Percentiles rank a stretch among this genome's conserved stretches.
These are phyloP conservation scores for Pterulicium gracile DNA, from an alignment of 1,284 basidiomycete species.

Conservation along the genomic window DNA sequence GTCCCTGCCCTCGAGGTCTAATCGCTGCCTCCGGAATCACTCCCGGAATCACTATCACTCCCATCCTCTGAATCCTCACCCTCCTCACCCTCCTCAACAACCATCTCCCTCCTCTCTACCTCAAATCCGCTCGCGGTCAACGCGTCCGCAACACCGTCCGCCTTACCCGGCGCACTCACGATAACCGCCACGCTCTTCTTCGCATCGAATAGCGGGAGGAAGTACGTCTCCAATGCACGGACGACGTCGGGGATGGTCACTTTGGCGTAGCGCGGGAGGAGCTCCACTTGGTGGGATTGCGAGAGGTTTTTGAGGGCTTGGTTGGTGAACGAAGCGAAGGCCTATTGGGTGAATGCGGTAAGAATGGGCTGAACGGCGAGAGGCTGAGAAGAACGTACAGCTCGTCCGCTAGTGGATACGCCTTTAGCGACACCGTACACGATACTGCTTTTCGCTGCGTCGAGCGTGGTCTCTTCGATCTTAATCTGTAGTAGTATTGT, in stretches of 20 bases:
- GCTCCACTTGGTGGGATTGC: conserved; percentile 61
- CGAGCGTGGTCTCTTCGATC: conserved; percentile 76
- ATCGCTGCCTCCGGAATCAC: conserved; percentile 21
- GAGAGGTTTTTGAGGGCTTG: conserved; percentile 77
- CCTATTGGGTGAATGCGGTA: conserved; percentile 30
- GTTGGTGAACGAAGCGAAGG: conserved; percentile 73
- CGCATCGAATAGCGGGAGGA: conserved; percentile 82
- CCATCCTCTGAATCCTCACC: conserved; percentile 22
- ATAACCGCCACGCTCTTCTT: conserved; percentile 72
- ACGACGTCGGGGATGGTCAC: conserved; percentile 76
- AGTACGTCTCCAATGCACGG: conserved; percentile 58
- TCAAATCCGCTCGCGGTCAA: conserved; percentile 66
- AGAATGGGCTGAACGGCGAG: conserved; percentile 2
- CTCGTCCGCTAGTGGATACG: conserved; percentile 77
- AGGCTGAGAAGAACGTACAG: conserved; percentile 42
- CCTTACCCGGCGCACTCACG: conserved; percentile 75
- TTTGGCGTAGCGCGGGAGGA: conserved; percentile 69
- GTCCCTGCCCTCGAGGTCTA: no score
- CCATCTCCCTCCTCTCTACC: conserved; percentile 64
- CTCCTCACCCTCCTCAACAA: conserved; percentile 35
- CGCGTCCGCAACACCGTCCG: conserved; percentile 59
- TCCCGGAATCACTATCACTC: conserved; percentile 24
- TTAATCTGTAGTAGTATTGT: conserved; percentile 44
- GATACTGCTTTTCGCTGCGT: conserved; percentile 87
- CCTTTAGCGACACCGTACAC: conserved; percentile 76